A percentile compares a stretch with the other conserved stretches of the same genome.
Evolutionary conservation across 2,329 filamentous ascomycete species (phyloP).

Genomic region (Trichoderma arundinaceum): DNA sequence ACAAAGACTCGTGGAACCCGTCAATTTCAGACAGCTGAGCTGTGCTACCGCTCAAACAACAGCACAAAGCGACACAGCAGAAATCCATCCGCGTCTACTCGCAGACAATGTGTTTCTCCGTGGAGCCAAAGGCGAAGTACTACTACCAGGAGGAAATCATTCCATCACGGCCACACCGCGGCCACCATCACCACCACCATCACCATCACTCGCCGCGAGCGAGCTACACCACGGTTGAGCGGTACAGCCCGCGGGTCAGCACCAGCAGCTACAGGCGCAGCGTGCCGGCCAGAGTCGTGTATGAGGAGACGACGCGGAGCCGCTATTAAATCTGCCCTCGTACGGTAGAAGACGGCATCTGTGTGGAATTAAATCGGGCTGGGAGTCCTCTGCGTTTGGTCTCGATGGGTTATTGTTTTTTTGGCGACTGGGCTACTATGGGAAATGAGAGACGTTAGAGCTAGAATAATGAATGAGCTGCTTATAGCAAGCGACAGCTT

Average conservation of each 20-base stretch:
- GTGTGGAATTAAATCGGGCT: not conserved
- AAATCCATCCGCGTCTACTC: not conserved
- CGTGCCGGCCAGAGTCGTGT: slow-evolving; percentile 43
- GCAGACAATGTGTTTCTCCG: slow-evolving; percentile 54
- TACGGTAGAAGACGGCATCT: not conserved
- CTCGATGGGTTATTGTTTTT: not conserved
- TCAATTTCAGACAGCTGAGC: not conserved
- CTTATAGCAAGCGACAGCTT: not conserved
- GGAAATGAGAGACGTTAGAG: slow-evolving; percentile 9
- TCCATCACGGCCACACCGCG: slow-evolving; percentile 50
- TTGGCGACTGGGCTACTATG: not conserved
- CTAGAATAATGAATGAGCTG: not conserved
- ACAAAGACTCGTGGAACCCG: not conserved
- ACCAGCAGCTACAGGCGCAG: slow-evolving; percentile 34
- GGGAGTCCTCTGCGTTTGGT: not conserved
- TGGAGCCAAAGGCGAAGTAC: slow-evolving; percentile 53
- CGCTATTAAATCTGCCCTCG: slow-evolving; percentile 37
- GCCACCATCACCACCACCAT: slow-evolving; percentile 45
- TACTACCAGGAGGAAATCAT: slow-evolving; percentile 63
- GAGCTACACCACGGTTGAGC: slow-evolving; percentile 51
- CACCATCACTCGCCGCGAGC: slow-evolving; percentile 47
- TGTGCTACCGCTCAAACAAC: not conserved
- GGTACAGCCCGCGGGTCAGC: slow-evolving; percentile 50
- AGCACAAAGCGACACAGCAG: slow-evolving; percentile 6
- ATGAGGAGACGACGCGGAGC: slow-evolving; percentile 48